Percentiles rank a stretch among this genome's conserved stretches.
These are phyloP conservation scores for Cryptomeria japonica DNA, from an alignment of 75 land plant genomes.

Conservation along the genomic window DNA sequence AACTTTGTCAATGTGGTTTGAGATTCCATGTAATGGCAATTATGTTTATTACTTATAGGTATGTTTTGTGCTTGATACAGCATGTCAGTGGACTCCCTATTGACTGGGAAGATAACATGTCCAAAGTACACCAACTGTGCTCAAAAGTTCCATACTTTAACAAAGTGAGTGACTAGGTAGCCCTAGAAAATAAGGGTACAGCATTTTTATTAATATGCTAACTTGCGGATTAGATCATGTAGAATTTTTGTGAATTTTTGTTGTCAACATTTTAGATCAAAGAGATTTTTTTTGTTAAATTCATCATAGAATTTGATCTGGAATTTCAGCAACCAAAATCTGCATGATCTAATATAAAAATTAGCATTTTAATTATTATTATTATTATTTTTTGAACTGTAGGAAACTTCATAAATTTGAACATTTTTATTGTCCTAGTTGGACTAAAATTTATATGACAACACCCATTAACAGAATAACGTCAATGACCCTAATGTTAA, in stretches of 20 bases:
- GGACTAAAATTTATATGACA: neutral
- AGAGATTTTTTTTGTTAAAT: too few relatives aligned
- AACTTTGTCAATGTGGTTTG: neutral
- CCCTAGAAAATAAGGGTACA: neutral
- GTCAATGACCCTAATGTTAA: neutral
- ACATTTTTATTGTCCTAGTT: neutral
- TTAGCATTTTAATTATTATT: too few relatives aligned
- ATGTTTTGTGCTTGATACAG: conserved; percentile 26
- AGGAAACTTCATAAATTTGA: too few relatives aligned
- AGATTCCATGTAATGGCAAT: neutral
- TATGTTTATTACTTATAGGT: neutral
- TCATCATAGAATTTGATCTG: too few relatives aligned
- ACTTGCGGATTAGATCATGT: too few relatives aligned
- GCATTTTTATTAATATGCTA: neutral
- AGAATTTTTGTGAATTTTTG: too few relatives aligned
- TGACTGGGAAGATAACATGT: conserved; percentile 65
- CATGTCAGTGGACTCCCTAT: conserved; percentile 52
- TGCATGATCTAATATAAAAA: too few relatives aligned
- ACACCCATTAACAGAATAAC: neutral
- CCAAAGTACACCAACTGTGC: conserved; percentile 47
- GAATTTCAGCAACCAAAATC: too few relatives aligned
- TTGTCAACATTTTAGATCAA: too few relatives aligned
- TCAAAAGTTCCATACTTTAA: conserved; percentile 71
- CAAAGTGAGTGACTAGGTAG: conserved; percentile 24
- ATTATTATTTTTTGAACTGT: too few relatives aligned